Evolutionary conservation across 805 yeast genomes (phyloP).

Genomic region (Kodamaea laetipori): DNA sequence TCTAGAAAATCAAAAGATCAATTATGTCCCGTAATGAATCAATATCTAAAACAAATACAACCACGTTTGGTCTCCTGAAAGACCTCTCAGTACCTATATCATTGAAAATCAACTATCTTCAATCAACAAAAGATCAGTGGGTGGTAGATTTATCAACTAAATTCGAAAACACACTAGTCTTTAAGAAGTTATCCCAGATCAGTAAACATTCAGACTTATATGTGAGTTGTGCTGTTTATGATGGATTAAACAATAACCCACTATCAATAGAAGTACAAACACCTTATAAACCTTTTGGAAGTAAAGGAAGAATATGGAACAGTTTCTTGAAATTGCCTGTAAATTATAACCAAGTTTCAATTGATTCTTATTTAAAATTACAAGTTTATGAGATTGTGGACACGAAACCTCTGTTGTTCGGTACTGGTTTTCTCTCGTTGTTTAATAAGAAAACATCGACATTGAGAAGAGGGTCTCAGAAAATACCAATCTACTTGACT

Average conservation of each 20-base stretch:
- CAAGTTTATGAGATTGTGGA: constrained; percentile 69
- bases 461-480: constrained; percentile 71
- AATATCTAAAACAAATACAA: constrained; percentile 24
- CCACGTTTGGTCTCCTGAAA: constrained; percentile 43
- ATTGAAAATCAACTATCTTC: constrained; percentile 36
- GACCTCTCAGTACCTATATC: constrained; percentile 36
- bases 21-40: constrained; percentile 9
- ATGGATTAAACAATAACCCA: constrained; percentile 31
- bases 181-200: constrained; percentile 34
- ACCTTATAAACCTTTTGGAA: constrained; percentile 34
- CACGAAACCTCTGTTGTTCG: constrained; percentile 55
- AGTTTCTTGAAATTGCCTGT: constrained; percentile 76
- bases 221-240: constrained; percentile 33
- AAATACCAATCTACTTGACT: constrained; percentile 30
- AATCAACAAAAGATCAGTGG: constrained; percentile 18
- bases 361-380: constrained; percentile 60
- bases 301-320: constrained; percentile 58
- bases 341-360: constrained; percentile 67
- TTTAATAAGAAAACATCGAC: constrained; percentile 58
- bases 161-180: constrained; percentile 36
- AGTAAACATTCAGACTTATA: constrained; percentile 38
- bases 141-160: constrained; percentile 34
- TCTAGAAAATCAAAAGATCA: neutral
- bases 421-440: constrained; percentile 57
- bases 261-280: constrained; percentile 38